These are phyloP conservation scores for Colletotrichum sp. DNA, from an alignment of 2,329 filamentous ascomycete species.

Conservation along the genomic window DNA sequence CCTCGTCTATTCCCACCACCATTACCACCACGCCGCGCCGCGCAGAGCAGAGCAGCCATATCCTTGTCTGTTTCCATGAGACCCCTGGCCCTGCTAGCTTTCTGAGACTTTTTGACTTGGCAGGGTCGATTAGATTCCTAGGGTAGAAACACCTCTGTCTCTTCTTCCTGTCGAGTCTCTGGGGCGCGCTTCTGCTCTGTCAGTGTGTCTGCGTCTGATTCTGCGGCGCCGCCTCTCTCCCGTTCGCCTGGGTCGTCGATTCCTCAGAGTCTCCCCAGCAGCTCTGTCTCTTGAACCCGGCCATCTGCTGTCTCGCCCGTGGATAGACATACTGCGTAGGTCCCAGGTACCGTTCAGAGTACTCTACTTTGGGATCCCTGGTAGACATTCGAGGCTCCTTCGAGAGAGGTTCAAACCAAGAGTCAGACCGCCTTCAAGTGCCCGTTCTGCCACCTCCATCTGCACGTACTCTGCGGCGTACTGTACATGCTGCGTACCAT, in stretches of 20 bases:
- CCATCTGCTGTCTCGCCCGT: background rate
- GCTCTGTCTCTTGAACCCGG: background rate
- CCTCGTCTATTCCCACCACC: background rate
- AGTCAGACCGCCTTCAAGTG: slow-evolving; percentile 15
- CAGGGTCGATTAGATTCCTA: slow-evolving; percentile 12
- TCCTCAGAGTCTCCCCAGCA: background rate
- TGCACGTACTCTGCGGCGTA: background rate
- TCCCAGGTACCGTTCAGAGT: background rate
- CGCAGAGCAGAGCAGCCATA: background rate
- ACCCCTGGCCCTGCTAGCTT: slow-evolving; percentile 9
- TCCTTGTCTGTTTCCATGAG: background rate
- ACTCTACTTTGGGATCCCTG: background rate
- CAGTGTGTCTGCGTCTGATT: background rate
- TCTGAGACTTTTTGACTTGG: slow-evolving; percentile 19
- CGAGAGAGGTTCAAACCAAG: background rate
- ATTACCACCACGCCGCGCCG: background rate
- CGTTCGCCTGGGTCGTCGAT: background rate
- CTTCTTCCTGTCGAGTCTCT: background rate
- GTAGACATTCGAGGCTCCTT: background rate
- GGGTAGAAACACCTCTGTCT: background rate
- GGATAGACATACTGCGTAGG: background rate
- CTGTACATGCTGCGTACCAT: background rate
- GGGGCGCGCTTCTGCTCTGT: background rate
- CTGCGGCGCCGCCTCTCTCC: background rate
- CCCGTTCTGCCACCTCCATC: slow-evolving; percentile 6